These are phyloP conservation scores for Orbilia ellipsospora DNA, from an alignment of 2,329 filamentous ascomycete species.

Conservation along the genomic window DNA sequence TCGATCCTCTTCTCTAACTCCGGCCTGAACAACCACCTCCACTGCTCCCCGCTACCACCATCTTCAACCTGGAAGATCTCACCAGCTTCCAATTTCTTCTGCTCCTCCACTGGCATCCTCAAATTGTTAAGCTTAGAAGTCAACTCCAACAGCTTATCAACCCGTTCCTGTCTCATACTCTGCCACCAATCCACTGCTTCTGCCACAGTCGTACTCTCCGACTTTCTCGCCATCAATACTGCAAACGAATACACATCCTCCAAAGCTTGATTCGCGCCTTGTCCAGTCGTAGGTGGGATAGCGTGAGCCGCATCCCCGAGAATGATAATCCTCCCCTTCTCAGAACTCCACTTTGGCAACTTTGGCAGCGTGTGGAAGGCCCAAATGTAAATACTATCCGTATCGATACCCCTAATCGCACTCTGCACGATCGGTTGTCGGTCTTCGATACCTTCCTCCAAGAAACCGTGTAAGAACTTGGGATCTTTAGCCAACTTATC, in stretches of 20 bases:
- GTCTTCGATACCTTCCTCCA: constrained; percentile 61
- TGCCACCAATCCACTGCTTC: constrained; percentile 65
- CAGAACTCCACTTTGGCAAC: constrained; percentile 65
- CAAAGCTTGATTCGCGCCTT: constrained; percentile 66
- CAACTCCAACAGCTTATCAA: constrained; percentile 66
- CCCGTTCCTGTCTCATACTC: constrained; percentile 64
- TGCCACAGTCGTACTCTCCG: constrained; percentile 56
- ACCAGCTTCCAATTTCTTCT: constrained; percentile 56
- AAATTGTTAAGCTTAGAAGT: constrained; percentile 66
- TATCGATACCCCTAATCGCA: constrained; percentile 60
- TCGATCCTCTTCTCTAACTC: constrained; percentile 20
- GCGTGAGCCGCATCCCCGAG: constrained; percentile 67
- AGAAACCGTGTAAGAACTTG: constrained; percentile 62
- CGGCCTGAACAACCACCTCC: constrained; percentile 22
- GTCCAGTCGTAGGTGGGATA: constrained; percentile 66
- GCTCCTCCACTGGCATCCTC: constrained; percentile 63
- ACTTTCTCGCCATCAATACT: constrained; percentile 61
- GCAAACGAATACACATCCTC: constrained; percentile 67
- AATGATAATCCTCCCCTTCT: constrained; percentile 63
- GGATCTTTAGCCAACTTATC: constrained; percentile 63
- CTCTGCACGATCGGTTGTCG: constrained; percentile 62
- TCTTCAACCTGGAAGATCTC: constrained; percentile 28
- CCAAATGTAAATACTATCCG: constrained; percentile 65
- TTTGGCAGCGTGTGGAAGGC: constrained; percentile 67
- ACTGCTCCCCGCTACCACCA: constrained; percentile 55